Evolutionary conservation across 768 basidiomycete genomes (phyloP).

Genomic region (Mycena vitilis): DNA sequence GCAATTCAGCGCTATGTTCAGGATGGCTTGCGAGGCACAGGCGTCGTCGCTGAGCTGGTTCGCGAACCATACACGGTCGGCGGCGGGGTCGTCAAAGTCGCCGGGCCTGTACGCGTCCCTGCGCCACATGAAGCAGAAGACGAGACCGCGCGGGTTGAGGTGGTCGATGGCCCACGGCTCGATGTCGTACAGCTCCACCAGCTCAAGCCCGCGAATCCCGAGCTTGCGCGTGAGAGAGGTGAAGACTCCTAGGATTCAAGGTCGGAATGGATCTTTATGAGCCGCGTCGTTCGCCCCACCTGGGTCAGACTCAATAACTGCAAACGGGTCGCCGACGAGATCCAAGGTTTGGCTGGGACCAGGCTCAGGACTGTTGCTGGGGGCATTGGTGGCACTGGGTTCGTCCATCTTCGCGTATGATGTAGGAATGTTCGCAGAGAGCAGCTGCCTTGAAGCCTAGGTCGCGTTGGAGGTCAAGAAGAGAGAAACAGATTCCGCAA

Average conservation of each 20-base stretch:
- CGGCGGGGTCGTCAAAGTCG: constrained; percentile 65
- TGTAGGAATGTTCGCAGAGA: too few species aligned
- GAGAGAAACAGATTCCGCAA: too few species aligned
- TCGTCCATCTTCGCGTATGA: neutral
- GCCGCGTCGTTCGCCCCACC: constrained; percentile 40
- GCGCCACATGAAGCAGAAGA: constrained; percentile 72
- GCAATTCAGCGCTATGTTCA: constrained; percentile 71
- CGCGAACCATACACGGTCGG: constrained; percentile 73
- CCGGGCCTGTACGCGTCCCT: constrained; percentile 59
- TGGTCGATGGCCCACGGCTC: constrained; percentile 74
- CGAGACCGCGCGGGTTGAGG: constrained; percentile 66
- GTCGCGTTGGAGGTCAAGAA: too few species aligned
- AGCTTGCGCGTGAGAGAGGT: constrained; percentile 65
- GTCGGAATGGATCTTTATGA: constrained; percentile 32
- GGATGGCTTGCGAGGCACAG: constrained; percentile 70
- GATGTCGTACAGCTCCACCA: constrained; percentile 71
- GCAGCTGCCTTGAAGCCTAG: too few species aligned
- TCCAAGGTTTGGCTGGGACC: constrained; percentile 43
- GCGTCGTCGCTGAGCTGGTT: constrained; percentile 76
- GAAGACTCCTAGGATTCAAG: constrained; percentile 58
- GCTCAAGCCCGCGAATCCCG: constrained; percentile 63
- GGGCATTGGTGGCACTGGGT: neutral
- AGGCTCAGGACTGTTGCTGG: too few species aligned
- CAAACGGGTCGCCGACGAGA: constrained; percentile 71
- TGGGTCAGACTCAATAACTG: constrained; percentile 70